These are phyloP conservation scores for Lachancea meyersii DNA, from an alignment of 805 yeast genomes.

Conservation along the genomic window DNA sequence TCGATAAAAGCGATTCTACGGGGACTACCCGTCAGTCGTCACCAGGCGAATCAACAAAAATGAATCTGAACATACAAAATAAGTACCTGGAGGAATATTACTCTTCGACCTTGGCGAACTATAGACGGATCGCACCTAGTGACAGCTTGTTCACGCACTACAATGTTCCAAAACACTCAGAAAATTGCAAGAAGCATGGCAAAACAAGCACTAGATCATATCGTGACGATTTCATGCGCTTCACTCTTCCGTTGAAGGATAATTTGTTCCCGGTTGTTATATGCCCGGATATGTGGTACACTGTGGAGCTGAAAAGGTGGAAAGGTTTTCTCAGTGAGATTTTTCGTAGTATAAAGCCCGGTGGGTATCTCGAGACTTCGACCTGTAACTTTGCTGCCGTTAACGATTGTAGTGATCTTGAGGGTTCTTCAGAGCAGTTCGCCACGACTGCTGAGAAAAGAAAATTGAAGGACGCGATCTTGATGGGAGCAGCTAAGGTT, in stretches of 20 bases:
- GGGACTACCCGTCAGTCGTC: slow-evolving; percentile 1
- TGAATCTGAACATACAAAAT: slow-evolving; percentile 15
- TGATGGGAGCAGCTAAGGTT: slow-evolving; percentile 23
- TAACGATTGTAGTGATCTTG: slow-evolving; percentile 11
- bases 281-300: slow-evolving; percentile 28
- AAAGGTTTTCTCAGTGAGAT: slow-evolving; percentile 23
- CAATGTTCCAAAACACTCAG: neutral
- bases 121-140: slow-evolving; percentile 16
- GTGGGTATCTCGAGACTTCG: slow-evolving; percentile 25
- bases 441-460: slow-evolving; percentile 23
- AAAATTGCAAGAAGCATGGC: slow-evolving; percentile 8
- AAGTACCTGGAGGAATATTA: slow-evolving; percentile 26
- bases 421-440: slow-evolving; percentile 5
- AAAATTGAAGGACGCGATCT: slow-evolving; percentile 19
- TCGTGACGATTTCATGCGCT: slow-evolving; percentile 19
- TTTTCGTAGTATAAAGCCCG: slow-evolving; percentile 25
- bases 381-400: slow-evolving; percentile 21
- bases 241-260: slow-evolving; percentile 24
- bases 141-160: slow-evolving; percentile 2
- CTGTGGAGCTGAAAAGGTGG: slow-evolving; percentile 26
- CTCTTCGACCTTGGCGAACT: slow-evolving; percentile 21
- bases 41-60: slow-evolving; percentile 2
- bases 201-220: slow-evolving; percentile 13
- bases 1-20: slow-evolving; percentile 1
- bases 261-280: slow-evolving; percentile 24